A percentile compares a stretch with the other conserved stretches of the same genome.
These are phyloP conservation scores for Ophiognomonia clavigignenti-juglandacearum DNA, from an alignment of 2,329 filamentous ascomycete species.

Conservation along the genomic window DNA sequence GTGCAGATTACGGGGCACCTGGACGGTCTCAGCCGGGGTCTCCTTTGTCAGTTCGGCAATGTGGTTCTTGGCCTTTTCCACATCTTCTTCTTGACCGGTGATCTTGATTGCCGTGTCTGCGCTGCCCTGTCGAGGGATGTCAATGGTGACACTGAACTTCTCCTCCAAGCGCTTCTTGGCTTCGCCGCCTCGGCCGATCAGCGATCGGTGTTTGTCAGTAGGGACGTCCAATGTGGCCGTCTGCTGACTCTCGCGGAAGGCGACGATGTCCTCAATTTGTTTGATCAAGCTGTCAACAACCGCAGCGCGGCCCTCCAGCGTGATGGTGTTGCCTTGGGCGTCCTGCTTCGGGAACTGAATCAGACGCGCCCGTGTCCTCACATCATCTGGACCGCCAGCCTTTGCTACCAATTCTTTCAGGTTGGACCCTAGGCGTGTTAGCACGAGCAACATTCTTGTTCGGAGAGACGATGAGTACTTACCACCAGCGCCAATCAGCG, in stretches of 20 bases:
- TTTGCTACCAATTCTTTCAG: conserved; percentile 81
- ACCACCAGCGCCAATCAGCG: conserved; percentile 86
- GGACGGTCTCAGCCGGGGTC: conserved; percentile 81
- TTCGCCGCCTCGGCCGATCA: conserved; percentile 91
- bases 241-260: conserved; percentile 78
- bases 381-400: conserved; percentile 85
- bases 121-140: conserved; percentile 86
- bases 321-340: conserved; percentile 75
- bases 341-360: conserved; percentile 94
- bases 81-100: conserved; percentile 69
- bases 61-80: conserved; percentile 82
- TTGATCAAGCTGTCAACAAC: conserved; percentile 86
- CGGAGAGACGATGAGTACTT: conserved; percentile 39
- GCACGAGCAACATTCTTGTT: not conserved
- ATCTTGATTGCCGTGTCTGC: conserved; percentile 83
- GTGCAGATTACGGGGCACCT: conserved; percentile 77
- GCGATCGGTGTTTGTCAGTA: conserved; percentile 79
- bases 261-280: conserved; percentile 75
- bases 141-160: conserved; percentile 79
- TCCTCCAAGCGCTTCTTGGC: conserved; percentile 79
- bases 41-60: conserved; percentile 76
- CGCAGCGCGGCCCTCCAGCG: conserved; percentile 76
- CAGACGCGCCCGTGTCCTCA: conserved; percentile 76
- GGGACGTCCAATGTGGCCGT: conserved; percentile 77
- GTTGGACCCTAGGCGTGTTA: conserved; percentile 63